These are phyloP conservation scores for Geranium brycei DNA, from an alignment of 345 rosid genomes.

Conservation along the genomic window DNA sequence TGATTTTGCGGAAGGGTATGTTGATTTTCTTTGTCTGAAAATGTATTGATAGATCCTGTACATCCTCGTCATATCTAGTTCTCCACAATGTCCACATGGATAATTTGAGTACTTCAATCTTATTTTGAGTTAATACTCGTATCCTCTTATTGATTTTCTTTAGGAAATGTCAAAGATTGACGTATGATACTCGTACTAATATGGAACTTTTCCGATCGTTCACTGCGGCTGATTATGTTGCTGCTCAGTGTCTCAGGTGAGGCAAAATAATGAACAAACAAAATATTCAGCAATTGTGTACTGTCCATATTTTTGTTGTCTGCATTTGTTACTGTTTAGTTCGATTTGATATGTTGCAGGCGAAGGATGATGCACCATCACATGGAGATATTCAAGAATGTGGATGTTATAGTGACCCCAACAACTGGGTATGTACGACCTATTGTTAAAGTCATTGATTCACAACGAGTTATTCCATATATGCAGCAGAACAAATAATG, in stretches of 20 bases:
- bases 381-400: slow-evolving; percentile 76
- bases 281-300: not conserved
- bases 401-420: slow-evolving; percentile 76
- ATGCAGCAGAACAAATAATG: not conserved
- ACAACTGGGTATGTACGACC: slow-evolving; percentile 48
- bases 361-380: slow-evolving; percentile 62
- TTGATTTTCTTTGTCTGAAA: slow-evolving; percentile 1
- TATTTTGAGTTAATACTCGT: slow-evolving; percentile 6
- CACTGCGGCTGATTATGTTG: slow-evolving; percentile 61
- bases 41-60: not conserved
- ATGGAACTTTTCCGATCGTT: slow-evolving; percentile 62
- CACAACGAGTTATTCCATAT: not conserved
- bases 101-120: not conserved
- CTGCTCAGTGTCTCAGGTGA: slow-evolving; percentile 72
- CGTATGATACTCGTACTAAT: slow-evolving; percentile 55
- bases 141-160: slow-evolving; percentile 8
- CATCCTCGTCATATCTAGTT: not conserved
- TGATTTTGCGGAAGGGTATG: slow-evolving; percentile 62
- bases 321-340: slow-evolving; percentile 3
- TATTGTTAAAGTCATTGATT: not conserved
- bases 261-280: not conserved
- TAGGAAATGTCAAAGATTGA: slow-evolving; percentile 50
- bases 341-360: slow-evolving; percentile 29
- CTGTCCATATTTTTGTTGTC: not conserved
- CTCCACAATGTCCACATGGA: not conserved